Conservation (phyloP, 768 basidiomycete species). For the Paxillus ammoniavirescens region DNA sequence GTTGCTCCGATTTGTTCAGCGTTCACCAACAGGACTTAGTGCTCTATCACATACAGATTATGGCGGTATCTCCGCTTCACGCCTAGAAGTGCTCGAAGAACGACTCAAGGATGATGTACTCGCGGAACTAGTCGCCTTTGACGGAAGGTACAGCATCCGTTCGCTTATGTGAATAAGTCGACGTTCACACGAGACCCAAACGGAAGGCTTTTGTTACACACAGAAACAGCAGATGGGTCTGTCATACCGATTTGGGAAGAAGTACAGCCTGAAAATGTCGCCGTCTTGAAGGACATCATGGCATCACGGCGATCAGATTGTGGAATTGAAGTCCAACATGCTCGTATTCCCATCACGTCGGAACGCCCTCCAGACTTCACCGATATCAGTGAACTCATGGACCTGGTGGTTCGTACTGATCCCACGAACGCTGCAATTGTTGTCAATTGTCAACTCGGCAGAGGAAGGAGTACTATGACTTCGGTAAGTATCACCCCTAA, state of each 20-base stretch:
- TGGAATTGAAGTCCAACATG: constrained; percentile 70
- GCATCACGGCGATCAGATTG: constrained; percentile 41
- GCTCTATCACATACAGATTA: constrained; percentile 57
- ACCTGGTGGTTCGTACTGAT: constrained; percentile 68
- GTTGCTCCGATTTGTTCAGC: constrained; percentile 31
- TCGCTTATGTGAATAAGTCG: neutral
- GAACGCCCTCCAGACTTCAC: constrained; percentile 77
- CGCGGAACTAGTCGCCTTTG: constrained; percentile 77
- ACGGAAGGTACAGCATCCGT: constrained; percentile 61
- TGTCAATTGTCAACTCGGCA: constrained; percentile 93
- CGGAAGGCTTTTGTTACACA: constrained; percentile 78
- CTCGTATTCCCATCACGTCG: constrained; percentile 89
- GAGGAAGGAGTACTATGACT: constrained; percentile 89
- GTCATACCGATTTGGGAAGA: constrained; percentile 97
- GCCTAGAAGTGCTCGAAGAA: constrained; percentile 89
- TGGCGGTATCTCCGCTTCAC: constrained; percentile 88
- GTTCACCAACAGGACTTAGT: neutral
- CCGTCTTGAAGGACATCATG: constrained; percentile 90
- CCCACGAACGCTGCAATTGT: constrained; percentile 78
- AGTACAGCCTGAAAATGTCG: constrained; percentile 65
- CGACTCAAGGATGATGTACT: constrained; percentile 86
- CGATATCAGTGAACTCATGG: constrained; percentile 74
- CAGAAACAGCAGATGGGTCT: constrained; percentile 82
- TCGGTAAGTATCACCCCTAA: constrained; percentile 49
- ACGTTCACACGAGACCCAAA: neutral